Conservation (phyloP, 257 asterid species). For the Solanum sparsipilum region DNA sequence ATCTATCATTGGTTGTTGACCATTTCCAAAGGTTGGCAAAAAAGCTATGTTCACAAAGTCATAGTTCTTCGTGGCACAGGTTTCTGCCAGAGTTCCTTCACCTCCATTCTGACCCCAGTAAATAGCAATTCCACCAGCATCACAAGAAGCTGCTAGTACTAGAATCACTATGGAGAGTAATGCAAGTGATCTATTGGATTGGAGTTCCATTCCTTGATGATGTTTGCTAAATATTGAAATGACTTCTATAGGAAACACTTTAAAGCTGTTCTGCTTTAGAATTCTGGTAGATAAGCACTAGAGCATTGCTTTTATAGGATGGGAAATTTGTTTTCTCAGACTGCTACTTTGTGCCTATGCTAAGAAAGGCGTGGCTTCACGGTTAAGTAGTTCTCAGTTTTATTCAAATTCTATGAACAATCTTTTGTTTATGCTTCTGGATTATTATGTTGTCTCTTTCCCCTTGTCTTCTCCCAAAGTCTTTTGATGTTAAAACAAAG, state of each 20-base stretch:
- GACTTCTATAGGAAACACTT: background rate
- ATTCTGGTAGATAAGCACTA: background rate
- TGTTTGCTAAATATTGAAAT: background rate
- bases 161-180: background rate
- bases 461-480: no score
- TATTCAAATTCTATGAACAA: background rate
- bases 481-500: no score
- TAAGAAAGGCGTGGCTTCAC: background rate
- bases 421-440: background rate
- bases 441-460: background rate
- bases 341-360: background rate
- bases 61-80: conserved; percentile 1
- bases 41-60: background rate
- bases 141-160: background rate
- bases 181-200: background rate
- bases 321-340: background rate
- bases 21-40: background rate
- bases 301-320: background rate
- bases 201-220: background rate
- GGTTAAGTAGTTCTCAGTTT: background rate
- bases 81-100: background rate
- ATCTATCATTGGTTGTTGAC: background rate
- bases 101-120: conserved; percentile 3
- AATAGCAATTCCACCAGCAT: conserved; percentile 2
- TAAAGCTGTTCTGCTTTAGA: background rate